Percentiles rank a stretch among this genome's conserved stretches.
phyloP scores from a whole-genome alignment of 257 asterid species.

The Gardenia jasminoides region DNA sequence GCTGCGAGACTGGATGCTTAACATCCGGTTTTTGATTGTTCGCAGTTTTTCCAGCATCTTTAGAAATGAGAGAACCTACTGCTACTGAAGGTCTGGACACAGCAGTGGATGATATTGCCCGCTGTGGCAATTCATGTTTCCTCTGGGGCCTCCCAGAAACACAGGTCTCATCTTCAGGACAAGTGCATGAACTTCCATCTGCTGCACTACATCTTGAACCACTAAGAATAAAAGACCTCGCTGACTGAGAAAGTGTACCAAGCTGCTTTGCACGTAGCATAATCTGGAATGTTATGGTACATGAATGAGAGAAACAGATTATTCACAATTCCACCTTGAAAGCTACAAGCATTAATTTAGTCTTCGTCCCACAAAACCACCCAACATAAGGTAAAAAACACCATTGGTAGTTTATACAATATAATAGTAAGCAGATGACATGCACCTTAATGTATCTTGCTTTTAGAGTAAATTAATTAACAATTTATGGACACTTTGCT shows the following conservation, averaged over 20 bases:
- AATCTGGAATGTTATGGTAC: slow-evolving; percentile 43
- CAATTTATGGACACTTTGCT: too few relatives aligned
- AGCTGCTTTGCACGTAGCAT: slow-evolving; percentile 91
- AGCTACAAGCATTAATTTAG: neutral
- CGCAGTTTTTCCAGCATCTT: slow-evolving; percentile 44
- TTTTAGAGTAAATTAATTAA: too few relatives aligned
- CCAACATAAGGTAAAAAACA: too few relatives aligned
- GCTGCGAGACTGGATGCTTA: slow-evolving; percentile 25
- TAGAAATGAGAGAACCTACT: slow-evolving; percentile 45
- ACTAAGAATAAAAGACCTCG: slow-evolving; percentile 64
- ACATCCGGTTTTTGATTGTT: slow-evolving; percentile 34
- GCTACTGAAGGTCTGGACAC: slow-evolving; percentile 47
- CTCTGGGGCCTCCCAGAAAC: slow-evolving; percentile 51
- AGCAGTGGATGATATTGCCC: slow-evolving; percentile 37
- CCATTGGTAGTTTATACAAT: too few relatives aligned
- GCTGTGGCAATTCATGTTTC: slow-evolving; percentile 43
- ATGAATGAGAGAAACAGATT: neutral
- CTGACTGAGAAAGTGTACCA: slow-evolving; percentile 83
- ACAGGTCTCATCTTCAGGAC: slow-evolving; percentile 74
- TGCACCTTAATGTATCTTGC: too few relatives aligned
- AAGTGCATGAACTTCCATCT: slow-evolving; percentile 81
- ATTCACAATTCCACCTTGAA: slow-evolving; percentile 1
- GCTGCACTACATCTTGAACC: slow-evolving; percentile 76
- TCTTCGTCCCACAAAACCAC: neutral
- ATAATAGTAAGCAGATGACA: too few relatives aligned